phyloP scores from a whole-genome alignment of 176 grass and related monocot species.

The Oryza glumipatula region DNA sequence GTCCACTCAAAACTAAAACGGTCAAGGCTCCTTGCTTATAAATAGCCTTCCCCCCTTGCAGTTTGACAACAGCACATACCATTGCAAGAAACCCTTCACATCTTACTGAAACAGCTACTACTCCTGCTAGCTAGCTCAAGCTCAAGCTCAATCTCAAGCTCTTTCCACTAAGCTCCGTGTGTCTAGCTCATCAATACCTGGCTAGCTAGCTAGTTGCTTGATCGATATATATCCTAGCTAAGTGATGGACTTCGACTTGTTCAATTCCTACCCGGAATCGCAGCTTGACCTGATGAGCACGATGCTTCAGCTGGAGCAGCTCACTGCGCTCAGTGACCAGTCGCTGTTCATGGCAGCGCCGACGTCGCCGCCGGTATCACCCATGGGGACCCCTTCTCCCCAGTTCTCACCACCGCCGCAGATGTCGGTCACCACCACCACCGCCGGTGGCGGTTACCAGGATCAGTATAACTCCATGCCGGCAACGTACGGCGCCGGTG shows the following conservation, averaged over 20 bases:
- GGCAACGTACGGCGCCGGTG: background rate
- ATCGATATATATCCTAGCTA: background rate
- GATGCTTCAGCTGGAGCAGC: slow-evolving; percentile 82
- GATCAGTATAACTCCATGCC: slow-evolving; percentile 9
- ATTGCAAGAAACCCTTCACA: slow-evolving; percentile 33
- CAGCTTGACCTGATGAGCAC: slow-evolving; percentile 85
- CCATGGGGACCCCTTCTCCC: slow-evolving; percentile 24
- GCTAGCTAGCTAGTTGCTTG: background rate
- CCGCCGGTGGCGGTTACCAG: slow-evolving; percentile 6
- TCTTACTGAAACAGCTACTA: slow-evolving; percentile 38
- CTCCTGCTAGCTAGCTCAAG: slow-evolving; percentile 6
- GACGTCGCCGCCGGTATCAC: slow-evolving; percentile 48
- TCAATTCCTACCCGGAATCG: slow-evolving; percentile 64
- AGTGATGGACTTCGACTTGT: slow-evolving; percentile 68
- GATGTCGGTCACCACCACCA: slow-evolving; percentile 23
- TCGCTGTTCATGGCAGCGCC: slow-evolving; percentile 12
- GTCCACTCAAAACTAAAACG: slow-evolving; percentile 28
- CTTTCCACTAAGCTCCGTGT: background rate
- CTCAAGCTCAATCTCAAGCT: slow-evolving; percentile 17
- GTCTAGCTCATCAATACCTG: background rate
- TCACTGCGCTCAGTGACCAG: slow-evolving; percentile 44
- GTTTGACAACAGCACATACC: slow-evolving; percentile 38
- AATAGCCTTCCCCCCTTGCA: slow-evolving; percentile 53
- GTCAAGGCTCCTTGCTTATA: slow-evolving; percentile 52
- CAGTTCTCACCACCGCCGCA: slow-evolving; percentile 44